Conservation (phyloP, 202 grass and related monocot genomes). For the Musa balbisiana region DNA sequence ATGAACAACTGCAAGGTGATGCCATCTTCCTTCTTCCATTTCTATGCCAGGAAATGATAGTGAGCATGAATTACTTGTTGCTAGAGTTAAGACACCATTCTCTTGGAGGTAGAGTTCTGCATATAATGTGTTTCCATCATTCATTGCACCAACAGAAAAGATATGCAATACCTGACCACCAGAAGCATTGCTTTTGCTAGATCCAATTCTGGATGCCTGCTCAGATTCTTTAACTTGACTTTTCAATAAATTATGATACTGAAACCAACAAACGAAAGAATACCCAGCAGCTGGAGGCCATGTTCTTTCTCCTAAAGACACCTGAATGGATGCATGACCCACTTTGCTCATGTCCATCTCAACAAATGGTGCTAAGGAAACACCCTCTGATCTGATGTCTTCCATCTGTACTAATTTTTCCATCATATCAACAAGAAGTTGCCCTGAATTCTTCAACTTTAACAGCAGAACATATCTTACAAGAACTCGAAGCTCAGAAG, state of each 20-base stretch:
- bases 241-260: conserved; percentile 79
- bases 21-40: conserved; percentile 91
- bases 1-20: conserved; percentile 97
- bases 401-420: conserved; percentile 83
- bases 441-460: conserved; percentile 73
- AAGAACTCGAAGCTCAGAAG: conserved; percentile 80
- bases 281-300: conserved; percentile 98
- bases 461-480: conserved; percentile 88
- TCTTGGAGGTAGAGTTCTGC: conserved; percentile 94
- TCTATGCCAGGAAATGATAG: conserved; percentile 83
- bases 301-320: conserved; percentile 99
- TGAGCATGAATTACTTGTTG: conserved; percentile 84
- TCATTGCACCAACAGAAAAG: conserved; percentile 87
- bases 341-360: conserved; percentile 97
- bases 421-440: conserved; percentile 96
- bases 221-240: conserved; percentile 62
- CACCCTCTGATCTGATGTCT: conserved; percentile 63
- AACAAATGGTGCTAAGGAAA: conserved; percentile 92
- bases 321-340: conserved; percentile 91
- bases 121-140: conserved; percentile 66
- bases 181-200: conserved; percentile 49
- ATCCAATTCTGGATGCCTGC: conserved; percentile 42
- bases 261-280: conserved; percentile 98
- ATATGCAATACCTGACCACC: conserved; percentile 60
- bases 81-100: conserved; percentile 80